phyloP scores from a whole-genome alignment of 768 basidiomycete genomes.

The Hericium rajendrae region DNA sequence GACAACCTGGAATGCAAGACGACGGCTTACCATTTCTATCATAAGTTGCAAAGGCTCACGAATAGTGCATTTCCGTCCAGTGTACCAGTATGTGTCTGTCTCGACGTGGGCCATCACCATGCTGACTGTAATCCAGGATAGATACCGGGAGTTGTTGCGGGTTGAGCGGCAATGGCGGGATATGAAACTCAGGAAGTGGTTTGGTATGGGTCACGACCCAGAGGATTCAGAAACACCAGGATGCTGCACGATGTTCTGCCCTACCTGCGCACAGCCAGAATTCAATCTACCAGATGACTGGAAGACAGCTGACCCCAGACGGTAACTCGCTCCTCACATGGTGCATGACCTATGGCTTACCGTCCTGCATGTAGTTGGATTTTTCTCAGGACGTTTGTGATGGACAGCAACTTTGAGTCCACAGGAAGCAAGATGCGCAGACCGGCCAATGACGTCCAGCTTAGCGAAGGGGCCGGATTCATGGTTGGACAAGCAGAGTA shows the following conservation, averaged over 20 bases:
- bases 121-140: not conserved
- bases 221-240: not conserved
- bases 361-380: too few relatives aligned
- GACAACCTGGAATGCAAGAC: not conserved
- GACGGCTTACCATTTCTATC: not conserved
- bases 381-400: too few relatives aligned
- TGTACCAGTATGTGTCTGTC: not conserved
- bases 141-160: not conserved
- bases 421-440: too few relatives aligned
- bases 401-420: too few relatives aligned
- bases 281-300: not conserved
- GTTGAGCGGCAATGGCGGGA: not conserved
- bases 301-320: not conserved
- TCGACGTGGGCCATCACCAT: not conserved
- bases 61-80: not conserved
- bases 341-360: too few relatives aligned
- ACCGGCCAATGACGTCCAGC: too few relatives aligned
- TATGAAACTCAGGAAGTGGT: not conserved
- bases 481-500: not conserved
- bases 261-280: not conserved
- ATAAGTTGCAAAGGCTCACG: not conserved
- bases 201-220: not conserved
- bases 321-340: not conserved
- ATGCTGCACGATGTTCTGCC: not conserved
- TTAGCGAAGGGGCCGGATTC: not conserved